phyloP scores from a whole-genome alignment of 495 filamentous ascomycete genomes.

The Aspergillus mulundensis region DNA sequence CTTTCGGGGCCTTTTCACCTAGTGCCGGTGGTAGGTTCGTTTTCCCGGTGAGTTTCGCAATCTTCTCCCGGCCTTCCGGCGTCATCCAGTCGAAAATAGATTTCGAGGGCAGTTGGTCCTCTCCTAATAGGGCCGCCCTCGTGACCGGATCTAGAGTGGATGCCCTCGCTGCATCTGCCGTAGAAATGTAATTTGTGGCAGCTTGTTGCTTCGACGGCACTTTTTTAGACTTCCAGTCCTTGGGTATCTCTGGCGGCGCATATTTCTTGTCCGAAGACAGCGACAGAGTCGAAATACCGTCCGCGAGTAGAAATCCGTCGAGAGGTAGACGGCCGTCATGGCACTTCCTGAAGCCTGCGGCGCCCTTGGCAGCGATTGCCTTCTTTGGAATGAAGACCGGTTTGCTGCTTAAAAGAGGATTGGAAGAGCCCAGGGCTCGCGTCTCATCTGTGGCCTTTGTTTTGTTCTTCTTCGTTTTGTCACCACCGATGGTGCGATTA shows the following conservation, averaged over 20 bases:
- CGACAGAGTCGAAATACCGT: slow-evolving; percentile 48
- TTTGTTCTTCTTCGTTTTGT: slow-evolving; percentile 78
- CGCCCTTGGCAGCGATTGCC: slow-evolving; percentile 49
- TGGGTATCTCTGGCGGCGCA: slow-evolving; percentile 69
- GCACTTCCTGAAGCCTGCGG: slow-evolving; percentile 66
- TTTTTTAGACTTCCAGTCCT: slow-evolving; percentile 71
- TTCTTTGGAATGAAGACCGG: slow-evolving; percentile 81
- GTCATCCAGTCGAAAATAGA: slow-evolving; percentile 95
- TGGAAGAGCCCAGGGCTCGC: slow-evolving; percentile 43
- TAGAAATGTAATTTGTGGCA: slow-evolving; percentile 55
- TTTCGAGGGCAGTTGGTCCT: slow-evolving; percentile 79
- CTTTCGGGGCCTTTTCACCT: slow-evolving; percentile 65
- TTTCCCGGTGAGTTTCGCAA: slow-evolving; percentile 73
- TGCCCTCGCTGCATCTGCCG: slow-evolving; percentile 67
- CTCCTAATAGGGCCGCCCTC: slow-evolving; percentile 77
- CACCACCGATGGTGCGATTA: slow-evolving; percentile 75
- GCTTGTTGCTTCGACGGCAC: slow-evolving; percentile 31
- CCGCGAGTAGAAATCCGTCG: slow-evolving; percentile 78
- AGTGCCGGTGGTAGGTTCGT: slow-evolving; percentile 70
- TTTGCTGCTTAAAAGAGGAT: slow-evolving; percentile 63
- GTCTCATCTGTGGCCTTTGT: slow-evolving; percentile 36
- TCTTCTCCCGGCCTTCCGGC: slow-evolving; percentile 68
- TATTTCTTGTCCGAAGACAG: slow-evolving; percentile 60
- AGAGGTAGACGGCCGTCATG: slow-evolving; percentile 85
- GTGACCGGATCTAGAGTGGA: slow-evolving; percentile 74